Conservation (phyloP, 2,329 filamentous ascomycete species). For the Aciculosporium take region DNA sequence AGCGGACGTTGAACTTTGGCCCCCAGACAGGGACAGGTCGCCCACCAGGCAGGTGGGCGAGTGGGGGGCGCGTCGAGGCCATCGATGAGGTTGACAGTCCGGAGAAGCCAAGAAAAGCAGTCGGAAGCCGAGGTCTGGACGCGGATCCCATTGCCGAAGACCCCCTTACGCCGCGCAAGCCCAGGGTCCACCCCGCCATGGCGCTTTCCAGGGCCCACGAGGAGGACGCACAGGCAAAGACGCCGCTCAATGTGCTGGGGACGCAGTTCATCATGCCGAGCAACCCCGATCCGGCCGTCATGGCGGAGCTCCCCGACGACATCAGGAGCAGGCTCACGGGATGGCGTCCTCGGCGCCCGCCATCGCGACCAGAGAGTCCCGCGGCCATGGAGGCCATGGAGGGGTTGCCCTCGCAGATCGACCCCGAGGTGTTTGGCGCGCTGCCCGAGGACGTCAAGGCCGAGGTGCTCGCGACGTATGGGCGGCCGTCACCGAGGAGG, state of each 20-base stretch:
- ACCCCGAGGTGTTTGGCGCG: slow-evolving; percentile 69
- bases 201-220: slow-evolving; percentile 35
- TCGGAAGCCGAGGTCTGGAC: slow-evolving; percentile 17
- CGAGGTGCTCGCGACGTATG: slow-evolving; percentile 66
- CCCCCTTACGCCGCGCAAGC: slow-evolving; percentile 37
- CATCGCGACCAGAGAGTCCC: slow-evolving; percentile 24
- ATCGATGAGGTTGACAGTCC: slow-evolving; percentile 35
- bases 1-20: slow-evolving; percentile 64
- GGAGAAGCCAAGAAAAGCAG: slow-evolving; percentile 17
- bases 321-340: slow-evolving; percentile 63
- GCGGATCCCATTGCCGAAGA: slow-evolving; percentile 42
- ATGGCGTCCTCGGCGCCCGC: slow-evolving; percentile 34
- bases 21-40: slow-evolving; percentile 27
- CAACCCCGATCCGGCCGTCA: slow-evolving; percentile 65
- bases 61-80: slow-evolving; percentile 22
- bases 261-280: slow-evolving; percentile 87
- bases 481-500: slow-evolving; percentile 35
- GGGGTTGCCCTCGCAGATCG: slow-evolving; percentile 61
- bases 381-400: slow-evolving; percentile 22
- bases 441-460: slow-evolving; percentile 75
- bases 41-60: slow-evolving; percentile 24
- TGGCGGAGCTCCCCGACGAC: slow-evolving; percentile 71
- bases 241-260: slow-evolving; percentile 62
- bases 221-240: slow-evolving; percentile 41
- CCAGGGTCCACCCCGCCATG: slow-evolving; percentile 38